Evolutionary conservation across 768 basidiomycete species (phyloP).

Genomic region (Obba rivulosa): DNA sequence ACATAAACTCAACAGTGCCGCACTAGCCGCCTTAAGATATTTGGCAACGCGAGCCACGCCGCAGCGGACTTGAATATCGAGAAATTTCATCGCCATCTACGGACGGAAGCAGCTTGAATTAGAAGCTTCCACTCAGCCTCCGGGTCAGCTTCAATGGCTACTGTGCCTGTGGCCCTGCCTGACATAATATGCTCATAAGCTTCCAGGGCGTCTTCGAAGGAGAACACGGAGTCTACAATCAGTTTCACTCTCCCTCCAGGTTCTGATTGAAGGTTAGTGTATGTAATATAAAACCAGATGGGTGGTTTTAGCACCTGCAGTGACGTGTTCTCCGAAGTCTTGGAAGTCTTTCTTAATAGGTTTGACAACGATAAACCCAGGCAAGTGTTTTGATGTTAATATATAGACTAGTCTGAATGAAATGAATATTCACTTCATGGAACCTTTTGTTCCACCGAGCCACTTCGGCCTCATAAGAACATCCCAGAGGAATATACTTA

Average conservation of each 20-base stretch:
- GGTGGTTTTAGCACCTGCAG: conserved; percentile 9
- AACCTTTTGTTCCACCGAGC: conserved; percentile 48
- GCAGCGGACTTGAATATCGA: too few relatives aligned
- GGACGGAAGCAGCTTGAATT: too few relatives aligned
- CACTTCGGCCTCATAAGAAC: conserved; percentile 38
- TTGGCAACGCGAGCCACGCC: too few relatives aligned
- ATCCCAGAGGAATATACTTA: conserved; percentile 27
- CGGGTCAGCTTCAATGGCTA: conserved; percentile 48
- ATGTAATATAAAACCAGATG: background rate
- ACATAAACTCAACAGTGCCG: too few relatives aligned
- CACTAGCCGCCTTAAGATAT: too few relatives aligned
- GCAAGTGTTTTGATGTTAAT: background rate
- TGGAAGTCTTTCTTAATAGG: conserved; percentile 30
- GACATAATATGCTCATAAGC: conserved; percentile 62
- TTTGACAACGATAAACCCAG: conserved; percentile 29
- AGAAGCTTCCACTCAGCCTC: conserved; percentile 11
- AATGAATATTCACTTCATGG: conserved; percentile 37
- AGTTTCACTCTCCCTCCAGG: conserved; percentile 44
- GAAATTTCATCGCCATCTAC: too few relatives aligned
- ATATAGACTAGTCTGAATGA: background rate
- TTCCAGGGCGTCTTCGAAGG: conserved; percentile 48
- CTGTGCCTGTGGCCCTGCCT: conserved; percentile 55
- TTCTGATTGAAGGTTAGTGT: background rate
- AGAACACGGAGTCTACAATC: conserved; percentile 52
- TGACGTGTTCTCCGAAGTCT: conserved; percentile 19